These are phyloP conservation scores for Didymella lethalis DNA, from an alignment of 2,329 filamentous ascomycete genomes.

Conservation along the genomic window DNA sequence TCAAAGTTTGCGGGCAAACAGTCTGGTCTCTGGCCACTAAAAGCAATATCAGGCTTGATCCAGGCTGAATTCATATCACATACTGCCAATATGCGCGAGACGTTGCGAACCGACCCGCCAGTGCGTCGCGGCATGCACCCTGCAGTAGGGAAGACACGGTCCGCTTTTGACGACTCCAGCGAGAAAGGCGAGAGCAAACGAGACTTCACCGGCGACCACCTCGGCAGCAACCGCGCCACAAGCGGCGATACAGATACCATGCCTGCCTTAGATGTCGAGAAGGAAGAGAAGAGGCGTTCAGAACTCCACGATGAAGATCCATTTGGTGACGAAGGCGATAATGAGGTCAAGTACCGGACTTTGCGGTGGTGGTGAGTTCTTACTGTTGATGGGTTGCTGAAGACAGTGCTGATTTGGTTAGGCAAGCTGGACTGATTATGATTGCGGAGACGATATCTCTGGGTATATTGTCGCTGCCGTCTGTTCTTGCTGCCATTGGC, in stretches of 20 bases:
- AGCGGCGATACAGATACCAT: slow-evolving; percentile 3
- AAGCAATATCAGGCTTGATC: too few relatives aligned
- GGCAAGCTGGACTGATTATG: slow-evolving; percentile 51
- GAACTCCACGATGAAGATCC: slow-evolving; percentile 21
- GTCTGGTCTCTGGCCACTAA: background rate
- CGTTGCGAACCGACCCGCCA: slow-evolving; percentile 7
- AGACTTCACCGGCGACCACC: slow-evolving; percentile 4
- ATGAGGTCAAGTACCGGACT: slow-evolving; percentile 59
- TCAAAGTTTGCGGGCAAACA: background rate
- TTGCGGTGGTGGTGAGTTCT: slow-evolving; percentile 55
- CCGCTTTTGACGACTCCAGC: slow-evolving; percentile 4
- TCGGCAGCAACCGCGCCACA: background rate
- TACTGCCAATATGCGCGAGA: slow-evolving; percentile 11
- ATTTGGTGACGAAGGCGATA: slow-evolving; percentile 38
- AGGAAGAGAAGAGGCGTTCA: slow-evolving; percentile 3
- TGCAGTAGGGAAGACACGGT: slow-evolving; percentile 1
- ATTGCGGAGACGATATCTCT: slow-evolving; percentile 64
- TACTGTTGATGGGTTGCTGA: background rate
- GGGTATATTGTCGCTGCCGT: slow-evolving; percentile 62
- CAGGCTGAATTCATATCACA: background rate
- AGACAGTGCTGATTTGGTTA: background rate
- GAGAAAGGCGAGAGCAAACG: slow-evolving; percentile 9
- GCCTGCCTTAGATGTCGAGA: background rate
- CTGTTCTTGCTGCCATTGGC: slow-evolving; percentile 60
- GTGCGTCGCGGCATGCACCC: slow-evolving; percentile 19